These are phyloP conservation scores for Hypoxylon subgilvum DNA, from an alignment of 495 filamentous ascomycete species.

Conservation along the genomic window DNA sequence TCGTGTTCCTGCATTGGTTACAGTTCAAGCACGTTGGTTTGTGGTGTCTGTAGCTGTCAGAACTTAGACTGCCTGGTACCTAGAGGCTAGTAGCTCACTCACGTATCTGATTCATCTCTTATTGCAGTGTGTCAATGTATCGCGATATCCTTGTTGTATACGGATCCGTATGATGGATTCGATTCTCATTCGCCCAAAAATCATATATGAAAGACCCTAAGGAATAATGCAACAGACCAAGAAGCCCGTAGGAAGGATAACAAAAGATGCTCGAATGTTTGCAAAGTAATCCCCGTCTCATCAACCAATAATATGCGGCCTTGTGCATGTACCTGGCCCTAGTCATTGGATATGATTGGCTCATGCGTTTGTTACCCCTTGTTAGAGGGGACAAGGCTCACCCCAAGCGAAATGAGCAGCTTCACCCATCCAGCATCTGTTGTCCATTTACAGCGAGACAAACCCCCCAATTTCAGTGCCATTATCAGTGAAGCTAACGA, in stretches of 20 bases:
- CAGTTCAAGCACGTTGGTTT: constrained; percentile 10
- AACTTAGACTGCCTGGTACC: not conserved
- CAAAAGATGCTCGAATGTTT: constrained; percentile 30
- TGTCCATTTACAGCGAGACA: constrained; percentile 38
- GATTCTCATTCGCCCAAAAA: too few species aligned
- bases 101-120: too few species aligned
- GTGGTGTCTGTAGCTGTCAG: not conserved
- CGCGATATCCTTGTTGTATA: too few species aligned
- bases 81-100: not conserved
- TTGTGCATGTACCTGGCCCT: constrained; percentile 21
- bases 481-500: constrained; percentile 34
- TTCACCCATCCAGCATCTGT: constrained; percentile 16
- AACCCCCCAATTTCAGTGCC: constrained; percentile 24
- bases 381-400: constrained; percentile 33
- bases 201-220: constrained; percentile 10
- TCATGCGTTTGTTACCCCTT: constrained; percentile 24
- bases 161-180: too few species aligned
- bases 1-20: constrained; percentile 38
- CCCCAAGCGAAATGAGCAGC: constrained; percentile 39
- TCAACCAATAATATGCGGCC: constrained; percentile 19
- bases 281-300: constrained; percentile 30
- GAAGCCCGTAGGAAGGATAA: constrained; percentile 10
- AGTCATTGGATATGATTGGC: constrained; percentile 18
- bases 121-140: not conserved
- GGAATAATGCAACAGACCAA: constrained; percentile 17